Conservation (phyloP, 129 eudicot genomes). For the carrot (Daucus carota) region DH1_v3.0 NC_030385.2:46863001-46863500, state of each 20-base stretch:
- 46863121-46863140: conserved; percentile 55
- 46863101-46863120: conserved; percentile 60
- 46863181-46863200: conserved; percentile 88
- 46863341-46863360: conserved; percentile 47
- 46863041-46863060: conserved; percentile 63
- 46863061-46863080: conserved; percentile 41
- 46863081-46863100: conserved; percentile 50
- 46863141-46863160: conserved; percentile 63
- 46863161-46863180: conserved; percentile 96
- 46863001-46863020: conserved; percentile 41
- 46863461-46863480: neutral
- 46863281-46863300: conserved; percentile 2
- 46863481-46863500: neutral
- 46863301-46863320: conserved; percentile 20
- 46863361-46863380: conserved; percentile 3
- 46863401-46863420: neutral
- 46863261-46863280: neutral
- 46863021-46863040: conserved; percentile 45
- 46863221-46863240: conserved; percentile 36
- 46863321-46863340: conserved; percentile 76
- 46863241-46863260: neutral
- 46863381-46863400: neutral
- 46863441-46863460: neutral
- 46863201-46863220: conserved; percentile 68
- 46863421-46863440: neutral